Conservation (phyloP, 768 basidiomycete species). For the Daedaleopsis sinensis region DNA sequence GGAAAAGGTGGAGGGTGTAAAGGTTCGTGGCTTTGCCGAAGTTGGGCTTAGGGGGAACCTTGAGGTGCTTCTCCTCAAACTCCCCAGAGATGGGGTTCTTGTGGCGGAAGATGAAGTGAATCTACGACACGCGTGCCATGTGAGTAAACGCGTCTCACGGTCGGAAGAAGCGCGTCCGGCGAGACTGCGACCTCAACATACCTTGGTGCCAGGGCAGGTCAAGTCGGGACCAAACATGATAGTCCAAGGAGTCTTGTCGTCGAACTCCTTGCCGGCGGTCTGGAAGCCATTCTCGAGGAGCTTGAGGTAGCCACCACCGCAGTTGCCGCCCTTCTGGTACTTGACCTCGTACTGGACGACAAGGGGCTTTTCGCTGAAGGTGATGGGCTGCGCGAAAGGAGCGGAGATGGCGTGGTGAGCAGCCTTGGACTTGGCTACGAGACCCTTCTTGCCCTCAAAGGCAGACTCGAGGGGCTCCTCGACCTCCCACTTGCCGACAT, state of each 20-base stretch:
- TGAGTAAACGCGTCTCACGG: constrained; percentile 11
- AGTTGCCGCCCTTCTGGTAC: constrained; percentile 98
- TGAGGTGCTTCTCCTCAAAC: constrained; percentile 96
- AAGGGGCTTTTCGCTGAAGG: constrained; percentile 82
- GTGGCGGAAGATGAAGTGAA: constrained; percentile 99
- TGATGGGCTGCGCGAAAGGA: constrained; percentile 75
- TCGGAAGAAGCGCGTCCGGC: background rate
- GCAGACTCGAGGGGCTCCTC: constrained; percentile 82
- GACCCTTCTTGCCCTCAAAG: constrained; percentile 85
- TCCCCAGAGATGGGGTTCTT: constrained; percentile 92
- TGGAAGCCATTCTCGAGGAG: constrained; percentile 94
- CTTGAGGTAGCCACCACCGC: constrained; percentile 99
- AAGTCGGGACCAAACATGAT: constrained; percentile 98
- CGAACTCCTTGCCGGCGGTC: constrained; percentile 90
- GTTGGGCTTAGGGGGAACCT: constrained; percentile 70
- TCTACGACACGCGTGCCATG: constrained; percentile 42
- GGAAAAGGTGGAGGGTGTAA: constrained; percentile 92
- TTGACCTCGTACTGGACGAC: constrained; percentile 99
- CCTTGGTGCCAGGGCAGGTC: constrained; percentile 92
- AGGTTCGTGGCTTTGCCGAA: constrained; percentile 90
- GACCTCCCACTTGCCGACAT: constrained; percentile 96
- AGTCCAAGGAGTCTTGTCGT: constrained; percentile 91
- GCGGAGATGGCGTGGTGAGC: constrained; percentile 99
- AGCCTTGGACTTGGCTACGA: constrained; percentile 96
- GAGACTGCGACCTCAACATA: constrained; percentile 30